Base-by-base conservation (phyloP, 176 grass and related monocot species). In the Oryza meridionalis region DNA sequence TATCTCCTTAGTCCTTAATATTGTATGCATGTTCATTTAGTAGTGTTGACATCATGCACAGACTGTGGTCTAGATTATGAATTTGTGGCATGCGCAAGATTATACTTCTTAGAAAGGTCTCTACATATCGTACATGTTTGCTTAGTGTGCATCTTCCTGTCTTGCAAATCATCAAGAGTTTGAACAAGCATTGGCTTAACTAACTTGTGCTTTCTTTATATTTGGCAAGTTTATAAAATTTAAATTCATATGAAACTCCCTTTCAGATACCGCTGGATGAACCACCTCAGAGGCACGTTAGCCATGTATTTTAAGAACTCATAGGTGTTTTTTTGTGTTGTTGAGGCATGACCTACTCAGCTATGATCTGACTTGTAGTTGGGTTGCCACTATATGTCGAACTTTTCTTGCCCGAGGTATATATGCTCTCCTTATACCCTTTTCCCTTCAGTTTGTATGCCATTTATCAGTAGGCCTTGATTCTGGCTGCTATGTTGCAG, bases 261-360 rank as follows among this genome's bases (percentile, higher is more conserved):
- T 82, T 90, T 68, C 84, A 90, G 88, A 86, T 90, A 51, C 88
- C 79, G 3, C 74, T 86, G 37, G 40, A 85, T 21, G 84, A 86
- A 19, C 88, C 88, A 12, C 88, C 88, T 74, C 69, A 79, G 27
- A 90, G 84, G 84, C 79, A 86, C 31, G 35, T 86, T 26, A 90
- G 47, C 70, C 88, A 83, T 73, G 84, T 86, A 0, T 90, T 86
- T 50, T 90, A 73, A 77, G 33, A 77, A 55, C 0, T 38, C 17
- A 2, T 5, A 5, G 53, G 53, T 58, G 12, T 13, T 17, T 80
- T 43, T 55, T 9, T 11, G 5, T 47, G 43, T 13, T 29, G 22
- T 2, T n/a, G 84, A 63, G 61, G 44, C 13, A 17, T 26, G 65
- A 40, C 8, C 59, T 26, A 35, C 38, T 40, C 50, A 67, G 4